Base-by-base conservation (phyloP, 1,139 yeast genomes). In the Scheffersomyces parashehatae region DNA sequence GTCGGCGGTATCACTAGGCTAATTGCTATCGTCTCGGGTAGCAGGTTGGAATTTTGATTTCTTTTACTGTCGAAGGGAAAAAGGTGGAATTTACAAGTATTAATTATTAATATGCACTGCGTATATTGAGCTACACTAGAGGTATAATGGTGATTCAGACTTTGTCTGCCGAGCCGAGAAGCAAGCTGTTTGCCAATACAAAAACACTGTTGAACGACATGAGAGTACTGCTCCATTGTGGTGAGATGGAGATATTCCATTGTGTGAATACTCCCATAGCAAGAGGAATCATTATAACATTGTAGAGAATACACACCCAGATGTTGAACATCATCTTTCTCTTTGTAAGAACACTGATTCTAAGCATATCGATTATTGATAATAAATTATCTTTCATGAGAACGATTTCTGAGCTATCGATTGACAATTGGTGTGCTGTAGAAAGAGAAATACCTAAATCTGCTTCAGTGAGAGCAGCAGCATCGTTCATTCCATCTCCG, bases 161-260 rank as follows among this genome's bases (percentile, higher is more conserved):
- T 20, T 20, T 20, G 26, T 20, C 26, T 20, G 26, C 26, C 1
- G 26, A 20, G 20, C 35, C 20, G 11, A 31, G 6, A 8, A 11
- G 11, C 20, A 31, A 31, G n/a, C 35, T 31, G 13, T 31, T 31
- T 10, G 20, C 35, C n/a, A 31, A 13, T 9, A 31, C 35, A n/a
- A 31, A 31, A 11, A 13, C 35, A n/a, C 35, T 31, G 24, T 31
- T 31, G 35, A 31, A 31, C n/a, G 35, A 31, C 35, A 31, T 31
- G 20, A 31, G 24, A 10, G 24, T 31, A 31, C 24, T 14, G 24
- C 35, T 31, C 35, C 35, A 31, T 31, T 31, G 35, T 15, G 35
- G 35, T 12, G 35, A 31, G 8, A 31, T 31, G 4, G 35, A 31
- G 11, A 31, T n/a, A n/a, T 20, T 12, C 35, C 35, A 31, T 4